Evolutionary conservation across 305 asterid genomes (phyloP).

Genomic region (Rubia balearica): DNA sequence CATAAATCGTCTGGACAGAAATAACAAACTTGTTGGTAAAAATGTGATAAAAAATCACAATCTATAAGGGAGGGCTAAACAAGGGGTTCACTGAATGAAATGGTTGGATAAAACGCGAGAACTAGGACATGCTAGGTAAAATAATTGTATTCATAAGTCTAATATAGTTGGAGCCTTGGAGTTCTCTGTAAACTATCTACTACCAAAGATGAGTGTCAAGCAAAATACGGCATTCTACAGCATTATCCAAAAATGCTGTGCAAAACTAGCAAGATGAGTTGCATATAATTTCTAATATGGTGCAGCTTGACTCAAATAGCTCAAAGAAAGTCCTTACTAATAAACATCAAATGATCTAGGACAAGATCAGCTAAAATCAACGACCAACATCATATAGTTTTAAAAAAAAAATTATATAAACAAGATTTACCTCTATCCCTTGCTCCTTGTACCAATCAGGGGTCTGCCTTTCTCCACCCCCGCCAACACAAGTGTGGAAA

Average conservation of each 20-base stretch:
- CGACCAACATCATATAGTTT: neutral
- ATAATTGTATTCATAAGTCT: neutral
- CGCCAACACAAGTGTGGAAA: conserved; percentile 93
- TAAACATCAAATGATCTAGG: neutral
- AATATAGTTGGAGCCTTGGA: neutral
- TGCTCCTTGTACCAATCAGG: conserved; percentile 98
- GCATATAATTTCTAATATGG: neutral
- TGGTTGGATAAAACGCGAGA: neutral
- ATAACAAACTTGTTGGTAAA: neutral
- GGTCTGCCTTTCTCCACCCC: conserved; percentile 91
- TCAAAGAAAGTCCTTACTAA: neutral
- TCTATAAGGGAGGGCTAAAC: neutral
- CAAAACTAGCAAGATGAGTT: neutral
- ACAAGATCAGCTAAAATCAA: neutral
- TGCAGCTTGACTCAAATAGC: neutral
- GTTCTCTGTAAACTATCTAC: neutral
- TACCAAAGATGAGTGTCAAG: neutral
- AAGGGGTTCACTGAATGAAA: neutral
- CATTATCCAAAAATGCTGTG: neutral
- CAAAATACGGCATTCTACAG: neutral
- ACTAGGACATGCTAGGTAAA: neutral
- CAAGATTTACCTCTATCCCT: conserved; percentile 75
- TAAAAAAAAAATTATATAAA: too few species aligned
- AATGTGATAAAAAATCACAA: neutral
- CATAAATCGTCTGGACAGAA: conserved; percentile 32